phyloP scores from a whole-genome alignment of 345 rosid species.

The Heritiera fomes region DNA sequence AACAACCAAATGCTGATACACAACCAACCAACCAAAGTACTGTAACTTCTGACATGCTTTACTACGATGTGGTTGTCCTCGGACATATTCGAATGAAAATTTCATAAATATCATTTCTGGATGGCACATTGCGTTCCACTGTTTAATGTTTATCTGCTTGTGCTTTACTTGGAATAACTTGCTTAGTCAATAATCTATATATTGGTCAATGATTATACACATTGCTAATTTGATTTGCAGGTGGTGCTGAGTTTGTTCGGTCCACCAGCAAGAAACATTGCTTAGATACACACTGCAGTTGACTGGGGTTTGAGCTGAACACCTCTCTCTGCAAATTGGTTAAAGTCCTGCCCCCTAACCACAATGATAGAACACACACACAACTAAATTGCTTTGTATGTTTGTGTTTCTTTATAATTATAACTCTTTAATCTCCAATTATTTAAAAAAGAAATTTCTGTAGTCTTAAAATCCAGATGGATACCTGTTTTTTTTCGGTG shows the following conservation, averaged over 20 bases:
- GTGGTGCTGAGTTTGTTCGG: conserved; percentile 79
- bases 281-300: not conserved
- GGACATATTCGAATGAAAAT: not conserved
- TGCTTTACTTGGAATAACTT: not conserved
- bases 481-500: not conserved
- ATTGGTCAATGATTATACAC: not conserved
- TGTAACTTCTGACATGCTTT: not conserved
- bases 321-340: not conserved
- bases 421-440: not conserved
- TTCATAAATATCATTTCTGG: not conserved
- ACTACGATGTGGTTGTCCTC: not conserved
- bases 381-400: not conserved
- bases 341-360: not conserved
- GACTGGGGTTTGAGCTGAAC: not conserved
- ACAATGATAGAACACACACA: not conserved
- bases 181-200: not conserved
- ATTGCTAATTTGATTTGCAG: conserved; percentile 42
- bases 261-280: conserved; percentile 51
- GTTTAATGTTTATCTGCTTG: not conserved
- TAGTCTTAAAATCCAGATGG: not conserved
- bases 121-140: not conserved
- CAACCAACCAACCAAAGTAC: not conserved
- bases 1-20: not conserved
- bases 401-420: not conserved
- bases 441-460: too few relatives aligned